Conservation (phyloP, 2,329 filamentous ascomycete genomes). For the Colletotrichum plurivorum region DNA sequence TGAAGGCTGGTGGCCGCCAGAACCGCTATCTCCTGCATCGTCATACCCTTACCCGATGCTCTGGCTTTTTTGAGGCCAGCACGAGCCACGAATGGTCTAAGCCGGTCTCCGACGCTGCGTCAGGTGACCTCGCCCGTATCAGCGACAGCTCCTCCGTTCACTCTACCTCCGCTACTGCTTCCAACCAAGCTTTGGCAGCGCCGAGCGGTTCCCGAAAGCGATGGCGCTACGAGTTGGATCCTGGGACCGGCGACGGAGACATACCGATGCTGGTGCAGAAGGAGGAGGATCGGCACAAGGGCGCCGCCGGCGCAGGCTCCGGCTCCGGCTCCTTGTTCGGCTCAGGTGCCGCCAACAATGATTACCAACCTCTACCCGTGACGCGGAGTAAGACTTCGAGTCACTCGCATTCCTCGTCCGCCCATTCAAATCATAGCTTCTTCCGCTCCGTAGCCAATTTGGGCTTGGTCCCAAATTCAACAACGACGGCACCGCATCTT, state of each 20-base stretch:
- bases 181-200: slow-evolving; percentile 44
- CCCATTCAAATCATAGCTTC: slow-evolving; percentile 69
- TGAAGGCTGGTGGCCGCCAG: slow-evolving; percentile 79
- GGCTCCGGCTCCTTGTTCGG: slow-evolving; percentile 69
- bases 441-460: slow-evolving; percentile 92
- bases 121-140: slow-evolving; percentile 67
- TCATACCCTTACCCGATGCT: slow-evolving; percentile 89
- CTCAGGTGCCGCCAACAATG: slow-evolving; percentile 41
- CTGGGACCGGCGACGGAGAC: slow-evolving; percentile 79
- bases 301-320: slow-evolving; percentile 53
- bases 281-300: slow-evolving; percentile 58
- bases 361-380: slow-evolving; percentile 37
- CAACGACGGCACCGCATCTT: slow-evolving; percentile 57
- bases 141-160: slow-evolving; percentile 57
- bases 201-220: slow-evolving; percentile 62
- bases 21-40: slow-evolving; percentile 90
- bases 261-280: slow-evolving; percentile 91
- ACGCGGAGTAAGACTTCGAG: slow-evolving; percentile 72
- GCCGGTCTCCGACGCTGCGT: slow-evolving; percentile 49
- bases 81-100: slow-evolving; percentile 84
- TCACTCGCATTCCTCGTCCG: slow-evolving; percentile 68
- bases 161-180: slow-evolving; percentile 18
- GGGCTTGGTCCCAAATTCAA: slow-evolving; percentile 64
- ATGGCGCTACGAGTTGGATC: slow-evolving; percentile 92
- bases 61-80: slow-evolving; percentile 92